These are phyloP conservation scores for Sordaria brevicollis DNA, from an alignment of 495 filamentous ascomycete species.

Conservation along the genomic window DNA sequence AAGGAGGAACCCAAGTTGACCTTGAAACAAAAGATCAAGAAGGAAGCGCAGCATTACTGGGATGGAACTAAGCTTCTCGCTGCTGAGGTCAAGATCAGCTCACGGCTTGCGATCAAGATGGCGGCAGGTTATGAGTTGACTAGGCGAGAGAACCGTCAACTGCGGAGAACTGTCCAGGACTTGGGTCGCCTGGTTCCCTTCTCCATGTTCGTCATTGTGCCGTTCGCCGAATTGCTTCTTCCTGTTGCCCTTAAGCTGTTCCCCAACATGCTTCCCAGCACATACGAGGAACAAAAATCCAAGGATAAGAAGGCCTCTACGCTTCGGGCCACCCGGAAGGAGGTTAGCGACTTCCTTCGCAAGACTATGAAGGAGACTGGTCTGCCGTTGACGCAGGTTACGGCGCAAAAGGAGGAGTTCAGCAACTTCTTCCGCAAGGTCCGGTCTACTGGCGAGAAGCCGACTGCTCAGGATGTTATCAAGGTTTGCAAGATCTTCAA, in stretches of 20 bases:
- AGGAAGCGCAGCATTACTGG: constrained; percentile 90
- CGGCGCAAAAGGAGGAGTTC: constrained; percentile 88
- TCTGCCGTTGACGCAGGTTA: constrained; percentile 73
- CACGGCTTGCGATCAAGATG: constrained; percentile 88
- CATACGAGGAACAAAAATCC: constrained; percentile 84
- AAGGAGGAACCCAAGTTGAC: constrained; percentile 77
- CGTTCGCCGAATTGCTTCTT: constrained; percentile 91
- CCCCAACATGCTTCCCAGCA: constrained; percentile 93
- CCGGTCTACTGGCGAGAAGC: constrained; percentile 79
- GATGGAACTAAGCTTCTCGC: constrained; percentile 97
- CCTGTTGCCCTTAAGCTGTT: constrained; percentile 89
- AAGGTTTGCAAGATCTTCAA: constrained; percentile 99
- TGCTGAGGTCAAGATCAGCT: constrained; percentile 86
- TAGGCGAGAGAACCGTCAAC: constrained; percentile 82
- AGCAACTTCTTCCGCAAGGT: constrained; percentile 97
- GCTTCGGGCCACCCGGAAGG: constrained; percentile 79
- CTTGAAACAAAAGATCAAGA: constrained; percentile 82
- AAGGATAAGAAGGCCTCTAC: constrained; percentile 79
- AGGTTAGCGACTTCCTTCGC: constrained; percentile 85
- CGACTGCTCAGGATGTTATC: constrained; percentile 84
- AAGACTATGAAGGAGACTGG: constrained; percentile 88
- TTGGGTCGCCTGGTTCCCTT: constrained; percentile 89
- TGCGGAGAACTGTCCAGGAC: constrained; percentile 88
- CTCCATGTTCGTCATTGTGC: constrained; percentile 92
- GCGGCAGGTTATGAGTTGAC: constrained; percentile 94